phyloP scores from a whole-genome alignment of 2,329 filamentous ascomycete species.

The Fusarium nanum region DNA sequence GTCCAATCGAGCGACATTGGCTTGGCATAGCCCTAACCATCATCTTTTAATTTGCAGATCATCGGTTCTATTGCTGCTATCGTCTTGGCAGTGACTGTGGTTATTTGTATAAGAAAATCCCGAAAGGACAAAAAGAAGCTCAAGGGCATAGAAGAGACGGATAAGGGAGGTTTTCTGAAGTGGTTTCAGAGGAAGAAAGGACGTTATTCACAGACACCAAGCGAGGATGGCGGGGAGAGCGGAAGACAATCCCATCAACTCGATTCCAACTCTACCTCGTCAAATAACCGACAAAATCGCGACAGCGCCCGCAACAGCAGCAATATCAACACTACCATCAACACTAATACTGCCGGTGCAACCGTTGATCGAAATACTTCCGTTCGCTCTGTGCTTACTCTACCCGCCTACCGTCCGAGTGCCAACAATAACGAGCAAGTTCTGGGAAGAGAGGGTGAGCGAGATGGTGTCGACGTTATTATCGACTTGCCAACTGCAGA shows the following conservation, averaged over 20 bases:
- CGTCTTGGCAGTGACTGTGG: conserved; percentile 22
- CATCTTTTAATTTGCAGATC: conserved; percentile 25
- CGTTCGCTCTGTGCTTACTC: conserved; percentile 91
- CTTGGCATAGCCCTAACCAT: conserved; percentile 7
- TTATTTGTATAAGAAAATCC: conserved; percentile 26
- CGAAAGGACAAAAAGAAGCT: conserved; percentile 27
- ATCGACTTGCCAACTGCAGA: conserved; percentile 85
- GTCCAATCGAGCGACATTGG: conserved; percentile 10
- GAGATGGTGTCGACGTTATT: conserved; percentile 90
- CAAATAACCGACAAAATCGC: conserved; percentile 26
- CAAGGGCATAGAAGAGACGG: conserved; percentile 27
- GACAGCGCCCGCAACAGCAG: conserved; percentile 22
- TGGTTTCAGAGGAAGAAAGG: conserved; percentile 24
- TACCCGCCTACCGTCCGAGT: conserved; percentile 83
- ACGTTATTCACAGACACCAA: conserved; percentile 50
- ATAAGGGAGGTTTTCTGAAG: conserved; percentile 39
- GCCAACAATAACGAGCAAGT: conserved; percentile 83
- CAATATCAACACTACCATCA: conserved; percentile 23
- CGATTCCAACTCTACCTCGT: conserved; percentile 34
- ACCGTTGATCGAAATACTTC: conserved; percentile 84
- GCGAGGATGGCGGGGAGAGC: conserved; percentile 46
- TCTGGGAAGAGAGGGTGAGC: conserved; percentile 88
- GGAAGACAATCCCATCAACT: conserved; percentile 45
- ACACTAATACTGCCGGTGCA: conserved; percentile 45
- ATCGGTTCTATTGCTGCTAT: conserved; percentile 32